These are phyloP conservation scores for Myxozyma vanderwaltii DNA, from an alignment of 805 yeast species.

Conservation along the genomic window DNA sequence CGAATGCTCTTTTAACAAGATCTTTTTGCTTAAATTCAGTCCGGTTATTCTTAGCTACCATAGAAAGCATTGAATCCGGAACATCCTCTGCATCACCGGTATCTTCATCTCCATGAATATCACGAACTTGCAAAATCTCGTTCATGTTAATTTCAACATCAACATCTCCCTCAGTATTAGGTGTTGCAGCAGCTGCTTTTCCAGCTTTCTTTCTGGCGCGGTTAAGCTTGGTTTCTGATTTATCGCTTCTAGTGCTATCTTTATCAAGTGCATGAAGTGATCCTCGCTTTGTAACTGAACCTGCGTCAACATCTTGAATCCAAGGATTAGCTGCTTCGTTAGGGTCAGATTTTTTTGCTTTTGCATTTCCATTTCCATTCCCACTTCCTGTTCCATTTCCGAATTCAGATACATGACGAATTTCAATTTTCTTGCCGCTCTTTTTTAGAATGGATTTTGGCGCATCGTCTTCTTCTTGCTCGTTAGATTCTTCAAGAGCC, in stretches of 20 bases:
- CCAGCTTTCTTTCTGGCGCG: constrained; percentile 43
- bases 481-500: constrained; percentile 27
- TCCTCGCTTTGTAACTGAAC: constrained; percentile 52
- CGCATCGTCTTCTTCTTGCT: constrained; percentile 26
- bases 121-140: constrained; percentile 58
- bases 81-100: constrained; percentile 50
- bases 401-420: not conserved
- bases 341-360: constrained; percentile 2
- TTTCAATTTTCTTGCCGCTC: constrained; percentile 3
- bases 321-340: constrained; percentile 42
- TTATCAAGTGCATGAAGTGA: constrained; percentile 54
- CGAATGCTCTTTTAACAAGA: constrained; percentile 87
- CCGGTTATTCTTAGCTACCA: constrained; percentile 38
- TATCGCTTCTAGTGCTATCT: constrained; percentile 53
- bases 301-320: constrained; percentile 40
- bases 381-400: constrained; percentile 2
- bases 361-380: constrained; percentile 2
- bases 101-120: constrained; percentile 48
- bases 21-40: constrained; percentile 65
- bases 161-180: constrained; percentile 31
- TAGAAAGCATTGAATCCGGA: constrained; percentile 13
- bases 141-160: constrained; percentile 40
- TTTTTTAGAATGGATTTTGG: not conserved
- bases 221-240: constrained; percentile 39
- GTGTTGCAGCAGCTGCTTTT: constrained; percentile 25